Percentiles rank a stretch among this genome's conserved stretches.
Conservation (phyloP, 768 basidiomycete species). For the Clitopilus passeckerianus region DNA sequence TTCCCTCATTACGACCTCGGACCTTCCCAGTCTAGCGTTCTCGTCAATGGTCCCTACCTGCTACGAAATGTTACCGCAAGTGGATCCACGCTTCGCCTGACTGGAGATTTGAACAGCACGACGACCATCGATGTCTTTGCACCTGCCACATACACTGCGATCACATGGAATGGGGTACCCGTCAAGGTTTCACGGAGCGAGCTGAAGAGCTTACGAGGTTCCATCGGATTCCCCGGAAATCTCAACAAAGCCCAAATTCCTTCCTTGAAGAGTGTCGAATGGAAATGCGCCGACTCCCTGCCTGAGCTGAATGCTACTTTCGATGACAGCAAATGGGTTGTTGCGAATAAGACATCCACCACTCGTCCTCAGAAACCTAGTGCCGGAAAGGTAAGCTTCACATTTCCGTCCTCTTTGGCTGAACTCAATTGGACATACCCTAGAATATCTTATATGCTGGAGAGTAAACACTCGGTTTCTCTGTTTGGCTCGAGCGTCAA, state of each 20-base stretch:
- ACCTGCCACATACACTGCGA: conserved; percentile 29
- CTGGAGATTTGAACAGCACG: conserved; percentile 53
- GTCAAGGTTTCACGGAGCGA: conserved; percentile 24
- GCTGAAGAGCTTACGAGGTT: conserved; percentile 25
- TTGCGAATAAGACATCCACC: conserved; percentile 56
- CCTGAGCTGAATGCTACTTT: conserved; percentile 52
- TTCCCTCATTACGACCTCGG: conserved; percentile 21
- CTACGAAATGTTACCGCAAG: conserved; percentile 22
- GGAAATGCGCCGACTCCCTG: conserved; percentile 58
- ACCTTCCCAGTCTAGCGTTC: conserved; percentile 21
- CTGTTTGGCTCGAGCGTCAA: not conserved
- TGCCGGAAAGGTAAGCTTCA: conserved; percentile 49
- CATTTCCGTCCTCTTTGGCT: conserved; percentile 15
- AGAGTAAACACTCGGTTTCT: conserved; percentile 16
- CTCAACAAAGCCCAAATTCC: conserved; percentile 27
- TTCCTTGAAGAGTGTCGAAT: conserved; percentile 32
- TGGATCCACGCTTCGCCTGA: conserved; percentile 19
- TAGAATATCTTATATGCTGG: conserved; percentile 25
- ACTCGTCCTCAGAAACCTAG: conserved; percentile 50
- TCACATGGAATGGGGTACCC: conserved; percentile 57
- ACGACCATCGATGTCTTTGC: conserved; percentile 53
- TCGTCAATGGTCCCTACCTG: conserved; percentile 29
- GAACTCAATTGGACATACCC: not conserved
- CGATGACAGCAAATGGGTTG: conserved; percentile 52
- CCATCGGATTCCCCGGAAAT: conserved; percentile 29